Base-by-base conservation (phyloP, 176 grass and related monocot species). In the Zea luxurians region DNA sequence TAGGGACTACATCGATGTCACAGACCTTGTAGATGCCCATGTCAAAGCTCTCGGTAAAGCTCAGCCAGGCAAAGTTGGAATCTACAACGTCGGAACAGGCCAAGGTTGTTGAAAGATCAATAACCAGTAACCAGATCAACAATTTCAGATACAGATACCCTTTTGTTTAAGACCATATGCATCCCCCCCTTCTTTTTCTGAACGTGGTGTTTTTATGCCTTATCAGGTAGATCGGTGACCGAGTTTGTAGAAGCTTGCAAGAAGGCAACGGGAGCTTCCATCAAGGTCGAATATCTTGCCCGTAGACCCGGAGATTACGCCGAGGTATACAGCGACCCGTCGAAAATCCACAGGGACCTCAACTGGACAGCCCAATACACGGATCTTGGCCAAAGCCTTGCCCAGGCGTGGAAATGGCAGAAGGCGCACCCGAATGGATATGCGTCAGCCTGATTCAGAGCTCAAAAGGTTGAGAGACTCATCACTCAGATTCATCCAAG, bases 1-100 rank as follows among this genome's bases (percentile, higher is more conserved):
- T 67, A 86, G 96, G 73, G 96, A 99, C 72, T 99, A 99, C 64
- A 99, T 99, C 17, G 92, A 99, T 85, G 96, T 99, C 75, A 99
- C 96, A 8, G 96, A 99, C 95, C 87, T 99, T 46, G 96, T 99
- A 42, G 96, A 99, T 81, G 96, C 96, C 45, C 96, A 99, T 80
- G 96, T 99, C 20, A 99, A 99, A 77, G 96, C 96, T 84, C 92
- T 99, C 67, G 83, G 41, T 82, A 95, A 99, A 87, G 92, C 90
- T 7, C 61, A 66, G 63, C 78, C 90, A 47, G 83, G 72, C 48
- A 93, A 95, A 87, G 96, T 95, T 83, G 96, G 95, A 78, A 94
- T 98, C 82, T 98, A 94, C 61, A 98, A 98, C 78, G 96, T 98
- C 27, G 96, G 92, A 64, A 99, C 96, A 34, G 96, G 96, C 44